Evolutionary conservation across 805 yeast genomes (phyloP), one percentile per base, ranked within the genome.

Genomic region (Hanseniaspora clermontiae): DNA sequence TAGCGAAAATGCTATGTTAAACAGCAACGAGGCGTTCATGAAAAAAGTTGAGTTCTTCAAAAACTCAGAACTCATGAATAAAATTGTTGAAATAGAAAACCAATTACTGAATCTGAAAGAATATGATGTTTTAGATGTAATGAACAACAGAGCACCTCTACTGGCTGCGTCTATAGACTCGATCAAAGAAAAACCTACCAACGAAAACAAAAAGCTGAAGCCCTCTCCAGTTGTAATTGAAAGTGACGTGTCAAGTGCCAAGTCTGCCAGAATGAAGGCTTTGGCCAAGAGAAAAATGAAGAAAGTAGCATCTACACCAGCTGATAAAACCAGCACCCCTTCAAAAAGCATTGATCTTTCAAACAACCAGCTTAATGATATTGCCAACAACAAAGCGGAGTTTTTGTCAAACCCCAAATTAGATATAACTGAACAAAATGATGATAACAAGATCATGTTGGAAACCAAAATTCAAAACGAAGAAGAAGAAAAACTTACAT

Each of bases 271-370:
- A 67, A 78, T 89, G 75, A 79, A 87, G 59, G 97, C 96, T 1
- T 81, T 91, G 87, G 96, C 96, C n/a, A 84, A 85, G 63, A 78
- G 97, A 64, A 82, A 84, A 65, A 93, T 95, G 5, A 87, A 85
- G 66, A 82, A 80, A 60, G 85, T 87, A 1, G 81, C 78, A 61
- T 68, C 46, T 10, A 59, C 57, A 1, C 49, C 61, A 31, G 49
- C 46, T 32, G 62, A 60, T 5, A 53, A 38, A 32, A 60, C 65
- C 19, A 63, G 58, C 12, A 59, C 61, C n/a, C 60, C 64, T 11
- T 55, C 70, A 27, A 66, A 45, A 29, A 27, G 65, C 40, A 64
- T 72, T 54, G 77, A 74, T 43, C 32, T 52, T 2, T 34, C 51
- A 5, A 15, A 43, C 19, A 51, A 57, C 24, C 39, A 49, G 24